These are phyloP conservation scores for Aspergillus sp. DNA, from an alignment of 2,329 filamentous ascomycete genomes.

Conservation along the genomic window DNA sequence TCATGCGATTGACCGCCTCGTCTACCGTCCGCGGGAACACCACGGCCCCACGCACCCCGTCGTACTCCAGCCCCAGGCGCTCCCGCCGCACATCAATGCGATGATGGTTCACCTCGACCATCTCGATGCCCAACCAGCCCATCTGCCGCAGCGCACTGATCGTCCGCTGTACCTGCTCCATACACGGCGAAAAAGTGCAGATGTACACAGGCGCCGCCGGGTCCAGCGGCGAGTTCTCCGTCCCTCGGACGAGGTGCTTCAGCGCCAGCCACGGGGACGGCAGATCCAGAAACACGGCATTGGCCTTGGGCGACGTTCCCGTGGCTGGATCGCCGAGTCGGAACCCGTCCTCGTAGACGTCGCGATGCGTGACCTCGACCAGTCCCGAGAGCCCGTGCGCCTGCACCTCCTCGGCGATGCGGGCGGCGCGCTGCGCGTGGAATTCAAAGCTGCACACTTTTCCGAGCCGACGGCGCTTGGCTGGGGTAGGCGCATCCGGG, in stretches of 20 bases:
- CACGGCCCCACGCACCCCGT: conserved; percentile 66
- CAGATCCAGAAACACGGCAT: conserved; percentile 50
- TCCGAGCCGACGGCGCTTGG: conserved; percentile 32
- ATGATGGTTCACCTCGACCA: conserved; percentile 83
- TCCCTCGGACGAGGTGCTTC: conserved; percentile 45
- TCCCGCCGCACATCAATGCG: conserved; percentile 81
- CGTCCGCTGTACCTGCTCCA: conserved; percentile 90
- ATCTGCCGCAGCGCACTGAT: conserved; percentile 75
- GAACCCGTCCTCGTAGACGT: conserved; percentile 52
- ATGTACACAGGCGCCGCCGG: conserved; percentile 71
- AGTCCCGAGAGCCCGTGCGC: conserved; percentile 45
- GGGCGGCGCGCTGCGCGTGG: conserved; percentile 43
- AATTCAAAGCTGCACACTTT: conserved; percentile 53
- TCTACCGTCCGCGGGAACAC: conserved; percentile 66
- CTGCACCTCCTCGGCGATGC: conserved; percentile 43
- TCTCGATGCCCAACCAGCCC: conserved; percentile 88
- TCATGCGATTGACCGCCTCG: conserved; percentile 73
- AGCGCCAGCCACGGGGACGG: conserved; percentile 52
- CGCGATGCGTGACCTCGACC: conserved; percentile 47
- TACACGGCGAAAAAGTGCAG: conserved; percentile 95
- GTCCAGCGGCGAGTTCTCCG: conserved; percentile 59
- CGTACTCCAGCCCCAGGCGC: conserved; percentile 69
- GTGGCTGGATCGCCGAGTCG: conserved; percentile 34
- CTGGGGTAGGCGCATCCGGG: conserved; percentile 5
- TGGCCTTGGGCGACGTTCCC: conserved; percentile 43